Evolutionary conservation across 2,329 filamentous ascomycete genomes (phyloP).

Genomic region (Pyricularia sp.): DNA sequence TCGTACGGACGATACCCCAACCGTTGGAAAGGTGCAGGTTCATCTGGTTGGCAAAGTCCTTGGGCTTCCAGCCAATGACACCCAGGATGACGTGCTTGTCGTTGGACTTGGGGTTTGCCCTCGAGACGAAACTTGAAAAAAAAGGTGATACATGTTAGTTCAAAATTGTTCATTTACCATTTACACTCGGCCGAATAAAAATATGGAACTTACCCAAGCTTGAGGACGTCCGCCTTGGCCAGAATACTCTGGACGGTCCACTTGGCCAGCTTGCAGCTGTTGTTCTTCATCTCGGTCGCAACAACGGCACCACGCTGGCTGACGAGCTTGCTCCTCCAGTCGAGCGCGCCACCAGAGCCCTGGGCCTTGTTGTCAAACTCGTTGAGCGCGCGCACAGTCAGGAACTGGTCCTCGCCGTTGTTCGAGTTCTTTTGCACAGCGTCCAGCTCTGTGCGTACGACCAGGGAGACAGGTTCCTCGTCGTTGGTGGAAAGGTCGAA

Average conservation of each 20-base stretch:
- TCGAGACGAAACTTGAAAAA: constrained; percentile 88
- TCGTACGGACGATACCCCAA: constrained; percentile 97
- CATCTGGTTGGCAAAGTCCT: constrained; percentile 96
- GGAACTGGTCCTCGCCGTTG: constrained; percentile 78
- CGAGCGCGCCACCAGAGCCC: constrained; percentile 83
- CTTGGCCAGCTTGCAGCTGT: constrained; percentile 93
- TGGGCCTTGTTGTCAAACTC: constrained; percentile 98
- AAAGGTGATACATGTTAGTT: background rate
- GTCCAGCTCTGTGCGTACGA: constrained; percentile 91
- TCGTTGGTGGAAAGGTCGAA: constrained; percentile 94
- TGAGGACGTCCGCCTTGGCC: constrained; percentile 96
- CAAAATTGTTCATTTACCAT: background rate
- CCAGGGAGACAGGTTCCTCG: constrained; percentile 82
- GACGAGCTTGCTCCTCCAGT: constrained; percentile 92
- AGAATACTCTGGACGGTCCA: constrained; percentile 97
- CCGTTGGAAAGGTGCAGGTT: constrained; percentile 93
- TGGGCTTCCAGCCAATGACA: constrained; percentile 94
- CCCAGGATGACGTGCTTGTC: constrained; percentile 92
- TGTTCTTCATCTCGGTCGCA: constrained; percentile 99
- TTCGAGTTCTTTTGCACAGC: constrained; percentile 95
- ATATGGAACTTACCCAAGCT: constrained; percentile 61
- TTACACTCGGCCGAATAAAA: constrained; percentile 1
- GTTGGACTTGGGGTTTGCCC: constrained; percentile 80
- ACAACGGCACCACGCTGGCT: constrained; percentile 93
- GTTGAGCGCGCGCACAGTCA: constrained; percentile 93